A percentile compares a stretch with the other conserved stretches of the same genome.
These are phyloP conservation scores for Bondarzewia mesenterica DNA, from an alignment of 1,284 basidiomycete species.

Conservation along the genomic window DNA sequence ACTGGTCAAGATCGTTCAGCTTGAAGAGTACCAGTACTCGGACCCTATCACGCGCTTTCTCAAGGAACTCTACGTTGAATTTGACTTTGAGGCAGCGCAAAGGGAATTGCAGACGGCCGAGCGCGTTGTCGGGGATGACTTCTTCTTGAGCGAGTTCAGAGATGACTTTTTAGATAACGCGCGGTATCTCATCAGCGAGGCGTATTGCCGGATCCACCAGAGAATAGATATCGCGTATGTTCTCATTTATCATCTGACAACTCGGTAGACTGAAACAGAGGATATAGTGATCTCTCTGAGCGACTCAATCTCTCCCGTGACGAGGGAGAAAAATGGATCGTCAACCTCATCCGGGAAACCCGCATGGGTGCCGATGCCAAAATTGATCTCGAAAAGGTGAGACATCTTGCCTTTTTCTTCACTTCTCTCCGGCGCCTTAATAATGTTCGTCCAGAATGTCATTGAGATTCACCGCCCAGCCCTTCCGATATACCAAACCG, in stretches of 20 bases:
- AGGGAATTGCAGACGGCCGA: conserved; percentile 76
- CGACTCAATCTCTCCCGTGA: conserved; percentile 87
- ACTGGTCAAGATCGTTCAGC: conserved; percentile 85
- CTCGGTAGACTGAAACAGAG: not conserved
- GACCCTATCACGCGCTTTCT: conserved; percentile 94
- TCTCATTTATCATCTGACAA: not conserved
- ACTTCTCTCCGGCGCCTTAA: not conserved
- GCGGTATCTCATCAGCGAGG: conserved; percentile 91
- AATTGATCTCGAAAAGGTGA: conserved; percentile 90
- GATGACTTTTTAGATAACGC: conserved; percentile 96
- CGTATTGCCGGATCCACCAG: conserved; percentile 96
- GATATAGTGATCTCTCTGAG: conserved; percentile 77
- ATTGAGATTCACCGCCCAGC: conserved; percentile 92
- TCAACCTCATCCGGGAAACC: conserved; percentile 95
- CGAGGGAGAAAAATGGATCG: conserved; percentile 99
- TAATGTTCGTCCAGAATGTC: conserved; percentile 60
- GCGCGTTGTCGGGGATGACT: conserved; percentile 83
- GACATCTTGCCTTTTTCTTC: conserved; percentile 8
- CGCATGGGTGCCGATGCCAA: conserved; percentile 93
- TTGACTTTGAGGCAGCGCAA: conserved; percentile 87
- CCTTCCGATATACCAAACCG: conserved; percentile 86
- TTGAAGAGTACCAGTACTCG: conserved; percentile 90
- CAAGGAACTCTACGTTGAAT: conserved; percentile 89
- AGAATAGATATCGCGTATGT: conserved; percentile 89
- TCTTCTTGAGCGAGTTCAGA: conserved; percentile 87